Evolutionary conservation across 305 asterid species (phyloP).

Genomic region (Fraxinus floribunda): DNA sequence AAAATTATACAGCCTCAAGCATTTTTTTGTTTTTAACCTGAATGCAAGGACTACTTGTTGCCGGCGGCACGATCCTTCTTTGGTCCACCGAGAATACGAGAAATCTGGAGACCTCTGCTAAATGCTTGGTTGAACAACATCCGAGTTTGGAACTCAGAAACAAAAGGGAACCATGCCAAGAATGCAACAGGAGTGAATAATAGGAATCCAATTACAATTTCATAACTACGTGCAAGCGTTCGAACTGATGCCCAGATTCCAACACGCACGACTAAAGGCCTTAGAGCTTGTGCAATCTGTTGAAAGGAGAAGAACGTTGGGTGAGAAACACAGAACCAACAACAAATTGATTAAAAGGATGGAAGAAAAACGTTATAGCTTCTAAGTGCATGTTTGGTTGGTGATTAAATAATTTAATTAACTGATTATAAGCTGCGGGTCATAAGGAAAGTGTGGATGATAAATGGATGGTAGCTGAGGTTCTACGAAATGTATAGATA

Average conservation of each 20-base stretch:
- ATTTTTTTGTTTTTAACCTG: background rate
- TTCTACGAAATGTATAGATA: background rate
- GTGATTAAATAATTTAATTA: background rate
- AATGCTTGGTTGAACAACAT: constrained; percentile 99
- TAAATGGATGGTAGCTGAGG: background rate
- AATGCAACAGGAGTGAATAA: constrained; percentile 89
- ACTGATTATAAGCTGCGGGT: background rate
- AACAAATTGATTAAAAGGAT: background rate
- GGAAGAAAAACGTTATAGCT: background rate
- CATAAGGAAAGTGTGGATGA: background rate
- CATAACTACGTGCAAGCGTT: constrained; percentile 88
- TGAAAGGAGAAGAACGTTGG: background rate
- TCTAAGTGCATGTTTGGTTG: background rate
- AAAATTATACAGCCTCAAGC: background rate
- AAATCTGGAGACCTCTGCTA: constrained; percentile 95
- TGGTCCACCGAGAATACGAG: constrained; percentile 98
- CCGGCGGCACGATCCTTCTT: constrained; percentile 82
- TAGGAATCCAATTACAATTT: constrained; percentile 66
- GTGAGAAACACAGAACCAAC: background rate
- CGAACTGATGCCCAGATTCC: constrained; percentile 78
- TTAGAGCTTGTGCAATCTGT: constrained; percentile 91
- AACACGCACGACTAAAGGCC: constrained; percentile 40
- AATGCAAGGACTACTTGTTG: constrained; percentile 54
- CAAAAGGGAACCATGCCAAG: constrained; percentile 99
- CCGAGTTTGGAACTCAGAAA: constrained; percentile 92